Conservation (phyloP, 2,329 filamentous ascomycete species). For the Penicillium hesseltinei region DNA sequence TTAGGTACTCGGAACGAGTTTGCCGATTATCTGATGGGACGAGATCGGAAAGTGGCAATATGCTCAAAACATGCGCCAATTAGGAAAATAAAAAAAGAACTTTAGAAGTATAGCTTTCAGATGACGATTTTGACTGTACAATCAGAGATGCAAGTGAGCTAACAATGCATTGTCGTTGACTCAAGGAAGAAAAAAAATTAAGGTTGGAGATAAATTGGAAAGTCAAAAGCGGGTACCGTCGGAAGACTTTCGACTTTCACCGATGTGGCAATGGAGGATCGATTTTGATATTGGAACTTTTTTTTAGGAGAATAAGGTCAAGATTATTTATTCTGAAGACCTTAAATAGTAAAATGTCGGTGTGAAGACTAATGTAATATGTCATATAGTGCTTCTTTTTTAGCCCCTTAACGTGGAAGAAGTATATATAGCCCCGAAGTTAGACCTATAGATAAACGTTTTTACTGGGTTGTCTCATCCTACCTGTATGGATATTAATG, state of each 20-base stretch:
- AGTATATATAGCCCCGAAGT: neutral
- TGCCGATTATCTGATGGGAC: slow-evolving; percentile 1
- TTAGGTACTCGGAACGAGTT: neutral
- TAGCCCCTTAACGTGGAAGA: neutral
- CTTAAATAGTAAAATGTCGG: neutral
- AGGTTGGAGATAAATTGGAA: slow-evolving; percentile 17
- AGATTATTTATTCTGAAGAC: no score
- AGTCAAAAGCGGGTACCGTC: slow-evolving; percentile 29
- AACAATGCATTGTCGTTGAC: slow-evolving; percentile 5
- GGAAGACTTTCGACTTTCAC: slow-evolving; percentile 12
- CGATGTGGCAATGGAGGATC: slow-evolving; percentile 14
- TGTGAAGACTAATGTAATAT: neutral
- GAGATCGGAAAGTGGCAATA: neutral
- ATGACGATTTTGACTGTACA: neutral
- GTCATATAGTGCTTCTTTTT: neutral
- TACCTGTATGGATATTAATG: neutral
- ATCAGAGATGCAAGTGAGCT: neutral
- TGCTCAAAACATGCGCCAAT: neutral
- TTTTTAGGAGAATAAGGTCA: neutral
- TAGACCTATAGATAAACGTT: neutral
- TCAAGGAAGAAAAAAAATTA: slow-evolving; percentile 16
- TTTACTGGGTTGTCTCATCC: neutral
- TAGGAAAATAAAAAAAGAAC: neutral
- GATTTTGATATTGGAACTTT: neutral
- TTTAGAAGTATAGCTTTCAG: neutral